Base-by-base conservation (phyloP, 2,329 filamentous ascomycete species). In the Cladosporium sp. region DNA sequence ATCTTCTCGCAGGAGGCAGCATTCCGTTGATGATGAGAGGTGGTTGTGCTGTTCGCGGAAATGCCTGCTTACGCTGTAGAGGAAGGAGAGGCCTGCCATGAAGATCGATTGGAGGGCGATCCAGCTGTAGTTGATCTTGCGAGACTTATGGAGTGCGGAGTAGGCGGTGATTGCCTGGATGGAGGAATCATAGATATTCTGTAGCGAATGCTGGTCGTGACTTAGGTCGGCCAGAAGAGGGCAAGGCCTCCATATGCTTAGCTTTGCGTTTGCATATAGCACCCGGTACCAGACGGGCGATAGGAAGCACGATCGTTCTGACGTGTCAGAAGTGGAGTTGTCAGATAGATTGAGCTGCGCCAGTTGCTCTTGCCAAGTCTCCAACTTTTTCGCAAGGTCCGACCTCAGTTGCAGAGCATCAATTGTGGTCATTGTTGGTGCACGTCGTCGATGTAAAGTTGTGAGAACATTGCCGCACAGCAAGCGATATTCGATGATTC, bases 101-200 rank as follows among this genome's bases (percentile, higher is more conserved):
- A 84, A 84, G 1, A 83, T 76, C 0, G 80, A 76, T 59, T 84
- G 82, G 65, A 84, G 76, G 0, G 82, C 82, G 29, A 84, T 79
- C 81, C 82, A 84, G 0, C 78, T 80, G 50, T 79, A 83, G 68
- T 83, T 84, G 65, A 84, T 80, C 55, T 79, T 79, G 5, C 80
- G 74, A 0, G 79, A 80, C 7, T 78, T 77, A 58, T 83, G 80
- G 0, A 84, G 69, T 21, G 75, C 77, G 0, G 81, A 76, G 61
- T 84, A 84, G 0, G 81, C 70, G 1, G 72, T 75, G 52, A 84
- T 81, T 0, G 79, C 72, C 21, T 79, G 72, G 28, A 76, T 74
- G 1, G 80, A 75, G 0, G 80, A 78, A 18, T 74, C 72, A 55
- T 79, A 81, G 16, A 81, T 76, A 18, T 62, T 61, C 35, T 69